Evolutionary conservation across 129 eudicot genomes (phyloP).

Genomic region (Oenanthe sinensis): DNA sequence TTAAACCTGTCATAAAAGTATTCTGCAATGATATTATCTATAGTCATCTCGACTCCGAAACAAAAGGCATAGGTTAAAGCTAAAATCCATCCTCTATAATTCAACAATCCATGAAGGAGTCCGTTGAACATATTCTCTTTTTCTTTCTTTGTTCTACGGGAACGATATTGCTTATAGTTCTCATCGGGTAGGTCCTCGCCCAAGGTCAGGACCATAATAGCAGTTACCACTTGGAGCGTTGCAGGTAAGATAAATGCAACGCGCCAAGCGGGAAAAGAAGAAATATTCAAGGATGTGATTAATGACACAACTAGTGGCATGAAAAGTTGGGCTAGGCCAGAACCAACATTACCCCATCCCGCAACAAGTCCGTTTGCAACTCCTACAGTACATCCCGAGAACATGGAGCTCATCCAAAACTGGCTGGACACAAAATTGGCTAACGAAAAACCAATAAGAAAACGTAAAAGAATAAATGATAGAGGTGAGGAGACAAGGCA

Average conservation of each 20-base stretch:
- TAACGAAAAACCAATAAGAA: conserved; percentile 52
- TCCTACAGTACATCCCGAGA: conserved; percentile 46
- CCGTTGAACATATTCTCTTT: conserved; percentile 5
- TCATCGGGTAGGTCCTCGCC: conserved; percentile 71
- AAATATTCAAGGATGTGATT: conserved; percentile 18
- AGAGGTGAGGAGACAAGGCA: conserved; percentile 28
- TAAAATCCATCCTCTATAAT: conserved; percentile 69
- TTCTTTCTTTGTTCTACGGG: neutral
- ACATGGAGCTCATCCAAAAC: conserved; percentile 91
- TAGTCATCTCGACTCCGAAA: conserved; percentile 69
- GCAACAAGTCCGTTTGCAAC: conserved; percentile 59
- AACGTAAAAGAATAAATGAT: conserved; percentile 40
- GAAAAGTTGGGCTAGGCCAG: conserved; percentile 54
- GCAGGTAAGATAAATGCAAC: conserved; percentile 45
- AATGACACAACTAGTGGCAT: conserved; percentile 49
- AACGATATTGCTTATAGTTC: conserved; percentile 14
- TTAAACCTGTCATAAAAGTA: conserved; percentile 61
- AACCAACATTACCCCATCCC: conserved; percentile 82
- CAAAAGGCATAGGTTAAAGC: conserved; percentile 48
- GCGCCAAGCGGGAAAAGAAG: conserved; percentile 43
- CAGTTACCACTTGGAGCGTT: conserved; percentile 32
- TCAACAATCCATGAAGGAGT: conserved; percentile 34
- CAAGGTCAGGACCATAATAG: conserved; percentile 35
- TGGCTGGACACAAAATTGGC: conserved; percentile 71
- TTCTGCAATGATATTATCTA: conserved; percentile 58